phyloP scores from a whole-genome alignment of 768 basidiomycete species.

The Brasilioporus rufonigricans region DNA sequence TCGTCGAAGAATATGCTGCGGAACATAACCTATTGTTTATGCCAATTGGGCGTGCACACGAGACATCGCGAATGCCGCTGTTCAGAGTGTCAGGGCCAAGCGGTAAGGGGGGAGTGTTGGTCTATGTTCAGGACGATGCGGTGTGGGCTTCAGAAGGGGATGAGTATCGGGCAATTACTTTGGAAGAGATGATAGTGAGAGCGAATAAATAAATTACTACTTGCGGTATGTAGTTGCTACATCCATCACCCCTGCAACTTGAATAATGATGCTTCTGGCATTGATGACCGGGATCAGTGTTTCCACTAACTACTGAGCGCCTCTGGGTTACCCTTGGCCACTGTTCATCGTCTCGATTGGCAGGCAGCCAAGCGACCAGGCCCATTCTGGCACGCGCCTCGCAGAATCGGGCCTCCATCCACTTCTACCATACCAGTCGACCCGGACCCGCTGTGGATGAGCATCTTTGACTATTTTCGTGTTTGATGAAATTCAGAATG shows the following conservation, averaged over 20 bases:
- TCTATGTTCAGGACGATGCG: constrained; percentile 91
- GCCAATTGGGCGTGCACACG: constrained; percentile 83
- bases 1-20: constrained; percentile 89
- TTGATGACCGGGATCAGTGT: too few relatives aligned
- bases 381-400: too few relatives aligned
- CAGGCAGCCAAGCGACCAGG: too few relatives aligned
- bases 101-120: constrained; percentile 82
- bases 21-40: constrained; percentile 86
- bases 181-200: constrained; percentile 86
- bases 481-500: too few relatives aligned
- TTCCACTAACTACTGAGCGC: too few relatives aligned
- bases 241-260: neutral
- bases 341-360: too few relatives aligned
- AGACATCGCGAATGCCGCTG: constrained; percentile 83
- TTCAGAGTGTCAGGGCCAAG: constrained; percentile 82
- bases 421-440: too few relatives aligned
- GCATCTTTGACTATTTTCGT: too few relatives aligned
- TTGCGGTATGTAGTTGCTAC: neutral
- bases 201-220: constrained; percentile 37
- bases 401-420: too few relatives aligned
- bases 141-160: constrained; percentile 80
- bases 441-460: too few relatives aligned
- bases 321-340: too few relatives aligned
- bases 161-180: constrained; percentile 69
- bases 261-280: too few relatives aligned